Evolutionary conservation across 768 basidiomycete genomes (phyloP).

Genomic region (Panaeolus papilionaceus): DNA sequence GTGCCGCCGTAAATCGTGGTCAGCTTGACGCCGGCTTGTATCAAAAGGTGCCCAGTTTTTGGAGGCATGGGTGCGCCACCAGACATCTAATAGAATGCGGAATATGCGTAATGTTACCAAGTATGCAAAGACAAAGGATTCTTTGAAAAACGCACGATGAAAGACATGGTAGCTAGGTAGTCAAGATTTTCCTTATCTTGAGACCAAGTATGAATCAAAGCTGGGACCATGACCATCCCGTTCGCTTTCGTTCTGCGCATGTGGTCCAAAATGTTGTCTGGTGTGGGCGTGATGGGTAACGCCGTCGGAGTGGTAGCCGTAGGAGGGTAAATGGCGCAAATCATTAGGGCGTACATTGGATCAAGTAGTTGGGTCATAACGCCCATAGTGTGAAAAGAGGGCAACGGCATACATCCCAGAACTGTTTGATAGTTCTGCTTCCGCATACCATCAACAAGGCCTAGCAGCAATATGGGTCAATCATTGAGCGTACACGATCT

Average conservation of each 20-base stretch:
- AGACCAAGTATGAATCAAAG: constrained; percentile 39
- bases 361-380: constrained; percentile 35
- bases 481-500: no score
- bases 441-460: constrained; percentile 24
- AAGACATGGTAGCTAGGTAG: constrained; percentile 29
- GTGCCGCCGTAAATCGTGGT: constrained; percentile 42
- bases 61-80: constrained; percentile 43
- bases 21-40: constrained; percentile 40
- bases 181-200: constrained; percentile 33
- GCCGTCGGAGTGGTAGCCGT: constrained; percentile 25
- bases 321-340: constrained; percentile 41
- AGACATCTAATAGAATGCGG: constrained; percentile 30
- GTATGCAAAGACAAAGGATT: neutral
- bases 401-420: constrained; percentile 38
- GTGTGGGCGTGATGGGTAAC: constrained; percentile 43
- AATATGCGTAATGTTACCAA: neutral
- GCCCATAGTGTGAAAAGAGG: constrained; percentile 47
- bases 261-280: constrained; percentile 44
- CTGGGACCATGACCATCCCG: constrained; percentile 39
- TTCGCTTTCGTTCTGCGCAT: constrained; percentile 32
- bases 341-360: constrained; percentile 32
- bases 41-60: constrained; percentile 41
- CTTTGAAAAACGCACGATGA: constrained; percentile 27
- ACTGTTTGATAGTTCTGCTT: constrained; percentile 26
- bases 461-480: constrained; percentile 4